Evolutionary conservation across 257 asterid species (phyloP).

Genomic region (Eucommia ulmoides): DNA sequence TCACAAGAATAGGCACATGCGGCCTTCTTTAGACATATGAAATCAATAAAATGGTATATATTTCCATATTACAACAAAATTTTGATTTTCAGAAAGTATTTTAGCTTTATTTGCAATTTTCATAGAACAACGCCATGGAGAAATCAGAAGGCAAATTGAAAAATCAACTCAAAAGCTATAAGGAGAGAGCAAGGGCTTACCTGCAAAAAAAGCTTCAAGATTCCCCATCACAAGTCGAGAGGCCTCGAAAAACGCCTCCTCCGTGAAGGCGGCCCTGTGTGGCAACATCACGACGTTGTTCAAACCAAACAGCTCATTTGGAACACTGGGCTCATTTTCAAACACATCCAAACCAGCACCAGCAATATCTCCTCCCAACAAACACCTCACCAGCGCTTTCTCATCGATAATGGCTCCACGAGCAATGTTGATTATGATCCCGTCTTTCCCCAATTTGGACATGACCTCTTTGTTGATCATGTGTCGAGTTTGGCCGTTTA

Average conservation of each 20-base stretch:
- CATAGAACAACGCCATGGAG: no score
- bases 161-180: no score
- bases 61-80: no score
- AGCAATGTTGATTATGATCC: constrained; percentile 20
- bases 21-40: no score
- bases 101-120: no score
- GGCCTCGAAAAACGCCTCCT: constrained; percentile 21
- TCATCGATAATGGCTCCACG: constrained; percentile 38
- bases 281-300: constrained; percentile 19
- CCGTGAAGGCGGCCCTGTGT: constrained; percentile 25
- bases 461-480: constrained; percentile 20
- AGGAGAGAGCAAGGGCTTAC: constrained; percentile 36
- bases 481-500: constrained; percentile 17
- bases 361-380: constrained; percentile 32
- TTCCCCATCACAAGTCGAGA: constrained; percentile 31
- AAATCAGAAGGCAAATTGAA: no score
- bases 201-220: constrained; percentile 44
- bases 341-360: constrained; percentile 68
- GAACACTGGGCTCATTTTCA: constrained; percentile 42
- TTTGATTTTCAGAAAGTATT: no score
- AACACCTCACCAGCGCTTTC: constrained; percentile 30
- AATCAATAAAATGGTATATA: no score
- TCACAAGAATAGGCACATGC: no score
- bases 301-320: constrained; percentile 22
- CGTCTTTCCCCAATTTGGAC: constrained; percentile 22